Evolutionary conservation across 352 stramenopile genomes (phyloP).

Genomic region (Globisporangium viniferum): DNA sequence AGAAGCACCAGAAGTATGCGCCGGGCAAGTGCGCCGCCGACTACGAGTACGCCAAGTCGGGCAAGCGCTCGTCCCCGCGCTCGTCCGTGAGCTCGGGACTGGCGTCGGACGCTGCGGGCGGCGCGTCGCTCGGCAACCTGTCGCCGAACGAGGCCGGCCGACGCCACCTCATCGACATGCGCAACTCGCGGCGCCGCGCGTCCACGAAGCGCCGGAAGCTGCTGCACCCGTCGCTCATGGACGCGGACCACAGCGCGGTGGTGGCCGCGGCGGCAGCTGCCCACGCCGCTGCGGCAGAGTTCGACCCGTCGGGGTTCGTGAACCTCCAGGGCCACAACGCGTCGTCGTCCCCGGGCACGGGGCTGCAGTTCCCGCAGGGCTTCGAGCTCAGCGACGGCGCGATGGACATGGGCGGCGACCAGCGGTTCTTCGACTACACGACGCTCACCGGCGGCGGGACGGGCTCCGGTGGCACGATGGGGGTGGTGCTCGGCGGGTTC

Average conservation of each 20-base stretch:
- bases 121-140: slow-evolving; percentile 27
- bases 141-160: slow-evolving; percentile 46
- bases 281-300: slow-evolving; percentile 28
- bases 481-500: slow-evolving; percentile 3
- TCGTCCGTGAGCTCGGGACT: slow-evolving; percentile 8
- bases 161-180: slow-evolving; percentile 57
- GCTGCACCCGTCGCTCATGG: slow-evolving; percentile 27
- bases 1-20: slow-evolving; percentile 81
- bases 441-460: slow-evolving; percentile 17
- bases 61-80: slow-evolving; percentile 13
- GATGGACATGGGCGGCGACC: slow-evolving; percentile 49
- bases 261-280: slow-evolving; percentile 5
- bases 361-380: slow-evolving; percentile 48
- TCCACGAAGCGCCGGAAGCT: slow-evolving; percentile 46
- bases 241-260: slow-evolving; percentile 23
- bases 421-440: slow-evolving; percentile 54
- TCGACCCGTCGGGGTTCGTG: slow-evolving; percentile 67
- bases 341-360: slow-evolving; percentile 18
- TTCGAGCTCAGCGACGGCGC: slow-evolving; percentile 49
- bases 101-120: slow-evolving; percentile 21
- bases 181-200: slow-evolving; percentile 45
- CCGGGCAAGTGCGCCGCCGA: slow-evolving; percentile 70
- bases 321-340: slow-evolving; percentile 30
- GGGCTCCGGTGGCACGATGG: neutral
- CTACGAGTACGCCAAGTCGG: slow-evolving; percentile 49